Percentiles rank a stretch among this genome's conserved stretches.
Evolutionary conservation across 192 early-diverging fungal genomes (phyloP).

Genomic region (Coemansia brasiliensis): DNA sequence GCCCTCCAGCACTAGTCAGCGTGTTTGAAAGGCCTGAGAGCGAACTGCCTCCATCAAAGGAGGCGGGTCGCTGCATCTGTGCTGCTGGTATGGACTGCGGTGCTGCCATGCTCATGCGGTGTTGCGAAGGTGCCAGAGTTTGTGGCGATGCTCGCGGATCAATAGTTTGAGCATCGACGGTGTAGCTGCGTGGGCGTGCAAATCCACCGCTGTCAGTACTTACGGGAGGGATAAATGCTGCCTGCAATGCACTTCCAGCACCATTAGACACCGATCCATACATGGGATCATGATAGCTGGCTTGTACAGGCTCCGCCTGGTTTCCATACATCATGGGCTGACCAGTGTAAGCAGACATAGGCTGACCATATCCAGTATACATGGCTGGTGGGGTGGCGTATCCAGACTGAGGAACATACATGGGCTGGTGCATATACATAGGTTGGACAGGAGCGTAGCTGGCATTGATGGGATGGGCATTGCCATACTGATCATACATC

Average conservation of each 20-base stretch:
- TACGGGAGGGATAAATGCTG: conserved; percentile 10
- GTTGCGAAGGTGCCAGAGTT: neutral
- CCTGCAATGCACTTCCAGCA: conserved; percentile 9
- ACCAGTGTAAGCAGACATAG: conserved; percentile 1
- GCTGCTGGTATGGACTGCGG: conserved; percentile 14
- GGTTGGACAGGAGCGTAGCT: no score
- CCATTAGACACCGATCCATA: conserved; percentile 8
- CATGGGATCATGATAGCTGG: conserved; percentile 24
- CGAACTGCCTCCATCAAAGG: conserved; percentile 28
- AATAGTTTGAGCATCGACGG: conserved; percentile 7
- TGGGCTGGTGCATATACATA: neutral
- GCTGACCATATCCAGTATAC: conserved; percentile 1
- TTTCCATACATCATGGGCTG: neutral
- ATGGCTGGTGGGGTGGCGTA: neutral
- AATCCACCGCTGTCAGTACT: neutral
- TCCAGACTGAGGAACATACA: neutral
- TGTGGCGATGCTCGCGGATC: conserved; percentile 6
- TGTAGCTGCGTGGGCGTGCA: conserved; percentile 42
- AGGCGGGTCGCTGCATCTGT: conserved; percentile 27
- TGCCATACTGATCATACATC: neutral
- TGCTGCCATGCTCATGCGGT: conserved; percentile 15
- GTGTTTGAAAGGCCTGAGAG: conserved; percentile 16
- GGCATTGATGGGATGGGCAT: neutral
- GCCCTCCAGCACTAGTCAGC: conserved; percentile 2
- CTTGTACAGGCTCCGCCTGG: conserved; percentile 21